A percentile compares a stretch with the other conserved stretches of the same genome.
Evolutionary conservation across 345 rosid genomes (phyloP).

Genomic region (Noccaea bulbosa): DNA sequence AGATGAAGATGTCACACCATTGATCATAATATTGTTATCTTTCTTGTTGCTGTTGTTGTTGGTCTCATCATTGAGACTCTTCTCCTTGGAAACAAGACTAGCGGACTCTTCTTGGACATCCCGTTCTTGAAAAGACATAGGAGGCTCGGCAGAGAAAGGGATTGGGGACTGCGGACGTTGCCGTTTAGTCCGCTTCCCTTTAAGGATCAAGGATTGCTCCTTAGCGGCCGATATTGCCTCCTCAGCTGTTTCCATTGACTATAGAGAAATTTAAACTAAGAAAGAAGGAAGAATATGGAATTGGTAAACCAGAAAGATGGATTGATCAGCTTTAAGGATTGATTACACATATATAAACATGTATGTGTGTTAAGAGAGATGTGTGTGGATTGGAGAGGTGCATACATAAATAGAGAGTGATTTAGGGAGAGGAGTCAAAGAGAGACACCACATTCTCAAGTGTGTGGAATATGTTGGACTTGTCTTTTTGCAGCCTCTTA

Average conservation of each 20-base stretch:
- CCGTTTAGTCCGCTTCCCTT: conserved; percentile 87
- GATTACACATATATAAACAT: conserved; percentile 29
- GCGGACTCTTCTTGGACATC: conserved; percentile 38
- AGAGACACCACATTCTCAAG: conserved; percentile 47
- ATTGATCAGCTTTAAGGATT: conserved; percentile 8
- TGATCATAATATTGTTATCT: conserved; percentile 23
- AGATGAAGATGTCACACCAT: conserved; percentile 35
- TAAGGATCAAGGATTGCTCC: conserved; percentile 51
- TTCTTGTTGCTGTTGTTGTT: conserved; percentile 22
- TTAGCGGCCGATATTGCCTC: conserved; percentile 42
- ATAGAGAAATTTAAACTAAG: conserved; percentile 17
- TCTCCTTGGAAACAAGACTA: conserved; percentile 41
- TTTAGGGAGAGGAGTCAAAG: conserved; percentile 47
- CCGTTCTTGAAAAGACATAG: conserved; percentile 41
- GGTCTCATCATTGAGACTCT: conserved; percentile 32
- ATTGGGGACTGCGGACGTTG: conserved; percentile 66
- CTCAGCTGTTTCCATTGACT: conserved; percentile 53
- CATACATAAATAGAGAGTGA: conserved; percentile 46
- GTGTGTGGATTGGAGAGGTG: conserved; percentile 45
- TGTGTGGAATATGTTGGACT: conserved; percentile 50
- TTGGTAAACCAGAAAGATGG: conserved; percentile 2
- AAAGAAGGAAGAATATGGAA: not conserved
- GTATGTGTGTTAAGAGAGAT: conserved; percentile 35
- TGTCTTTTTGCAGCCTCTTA: conserved; percentile 47
- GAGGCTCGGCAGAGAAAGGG: conserved; percentile 48